Base-by-base conservation (phyloP, 2,329 filamentous ascomycete species). In the Beauveria australis region DNA sequence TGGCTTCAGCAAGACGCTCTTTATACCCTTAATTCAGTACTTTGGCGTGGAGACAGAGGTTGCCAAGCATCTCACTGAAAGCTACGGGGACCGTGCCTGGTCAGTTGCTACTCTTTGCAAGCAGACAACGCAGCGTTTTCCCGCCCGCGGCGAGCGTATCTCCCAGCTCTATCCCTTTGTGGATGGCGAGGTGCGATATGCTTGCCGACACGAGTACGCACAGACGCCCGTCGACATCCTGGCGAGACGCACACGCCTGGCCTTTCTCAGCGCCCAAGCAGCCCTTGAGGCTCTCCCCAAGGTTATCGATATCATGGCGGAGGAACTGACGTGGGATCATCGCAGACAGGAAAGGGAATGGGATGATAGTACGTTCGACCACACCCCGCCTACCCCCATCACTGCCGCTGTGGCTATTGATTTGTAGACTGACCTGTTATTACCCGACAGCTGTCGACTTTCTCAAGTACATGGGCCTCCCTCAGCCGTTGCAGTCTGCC, bases 11-110 rank as follows among this genome's bases (percentile, higher is more conserved):
- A 92, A 92, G 75, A 82, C 92, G 1, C 85, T 97, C 26, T 96
- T 96, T 78, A 96, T 97, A 79, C 92, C 93, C 74, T 79, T 97
- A 41, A 94, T 96, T 70, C 92, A 97, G 74, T 90, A 96, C 76
- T 96, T 91, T 71, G 91, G 91, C 64, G 77, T 97, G 61, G 92
- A 96, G 75, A 96, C 91, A 19, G 91, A 96, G 67, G 90, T 97
- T 22, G 92, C 92, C 49, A 89, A 91, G 76, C 92, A 97, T 74
- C 81, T 97, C 40, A 89, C 88, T 16, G 84, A 89, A 70, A 89
- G 90, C 61, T 97, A 97, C 71, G 92, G 93, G 66, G 92, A 97
- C 75, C 86, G 92, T 61, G 91, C 92, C 22, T 97, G 92, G 92
- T 88, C 89, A 18, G 91, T 97, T 24, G 92, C 90, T 9, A 84